Conservation (phyloP, 140 eudicot genomes). For the Cichorium intybus region DNA sequence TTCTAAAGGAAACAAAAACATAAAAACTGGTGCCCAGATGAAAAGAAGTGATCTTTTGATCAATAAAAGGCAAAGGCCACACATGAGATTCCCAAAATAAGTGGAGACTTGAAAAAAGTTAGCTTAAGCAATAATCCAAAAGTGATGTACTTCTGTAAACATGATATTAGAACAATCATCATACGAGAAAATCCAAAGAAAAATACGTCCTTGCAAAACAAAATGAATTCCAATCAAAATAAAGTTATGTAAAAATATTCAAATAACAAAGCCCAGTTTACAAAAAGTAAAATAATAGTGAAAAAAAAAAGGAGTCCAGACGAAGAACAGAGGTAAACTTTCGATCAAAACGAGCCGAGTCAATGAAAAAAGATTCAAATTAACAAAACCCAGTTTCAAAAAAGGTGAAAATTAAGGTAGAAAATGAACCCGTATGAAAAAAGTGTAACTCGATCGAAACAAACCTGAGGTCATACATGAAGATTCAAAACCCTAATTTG, state of each 20-base stretch:
- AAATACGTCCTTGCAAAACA: background rate
- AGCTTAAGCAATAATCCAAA: slow-evolving; percentile 5
- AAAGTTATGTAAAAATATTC: slow-evolving; percentile 1
- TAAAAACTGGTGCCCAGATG: slow-evolving; percentile 3
- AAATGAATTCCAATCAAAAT: background rate
- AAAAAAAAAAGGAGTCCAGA: background rate
- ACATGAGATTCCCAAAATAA: background rate
- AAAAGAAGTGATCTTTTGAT: slow-evolving; percentile 20
- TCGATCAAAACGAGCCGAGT: background rate
- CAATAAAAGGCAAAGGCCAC: slow-evolving; percentile 1
- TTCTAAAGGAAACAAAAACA: background rate
- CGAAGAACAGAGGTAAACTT: background rate
- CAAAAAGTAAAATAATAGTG: background rate
- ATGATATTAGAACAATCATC: background rate
- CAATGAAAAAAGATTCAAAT: background rate
- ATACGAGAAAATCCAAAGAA: background rate
- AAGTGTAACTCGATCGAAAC: background rate
- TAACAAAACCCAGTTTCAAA: background rate
- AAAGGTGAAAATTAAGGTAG: background rate
- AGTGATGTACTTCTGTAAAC: background rate
- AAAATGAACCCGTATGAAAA: background rate
- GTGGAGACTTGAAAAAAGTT: background rate
- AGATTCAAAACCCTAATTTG: slow-evolving; percentile 7
- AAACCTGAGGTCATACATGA: background rate
- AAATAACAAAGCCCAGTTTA: background rate